phyloP scores from a whole-genome alignment of 805 yeast species.

The Candida alai region DNA sequence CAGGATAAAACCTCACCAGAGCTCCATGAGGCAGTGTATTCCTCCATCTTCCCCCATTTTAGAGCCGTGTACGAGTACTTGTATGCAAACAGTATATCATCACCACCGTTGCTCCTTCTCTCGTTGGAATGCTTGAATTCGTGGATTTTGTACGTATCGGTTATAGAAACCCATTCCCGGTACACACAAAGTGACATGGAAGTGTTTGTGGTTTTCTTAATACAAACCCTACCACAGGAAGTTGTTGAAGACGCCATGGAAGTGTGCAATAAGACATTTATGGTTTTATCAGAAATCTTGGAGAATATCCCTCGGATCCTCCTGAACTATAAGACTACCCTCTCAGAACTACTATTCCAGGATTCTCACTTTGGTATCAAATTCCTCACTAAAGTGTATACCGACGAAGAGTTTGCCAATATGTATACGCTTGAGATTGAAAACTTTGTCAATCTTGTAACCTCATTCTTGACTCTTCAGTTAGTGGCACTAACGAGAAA shows the following conservation, averaged over 20 bases:
- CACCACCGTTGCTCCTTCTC: slow-evolving; percentile 9
- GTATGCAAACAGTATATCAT: background rate
- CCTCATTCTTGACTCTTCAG: slow-evolving; percentile 46
- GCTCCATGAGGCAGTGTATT: slow-evolving; percentile 37
- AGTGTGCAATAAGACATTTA: slow-evolving; percentile 22
- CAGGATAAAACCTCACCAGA: slow-evolving; percentile 19
- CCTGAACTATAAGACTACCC: slow-evolving; percentile 22
- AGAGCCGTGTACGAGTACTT: slow-evolving; percentile 18
- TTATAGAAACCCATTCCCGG: slow-evolving; percentile 33
- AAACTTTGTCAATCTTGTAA: slow-evolving; percentile 42
- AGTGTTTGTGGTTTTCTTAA: slow-evolving; percentile 19
- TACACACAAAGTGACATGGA: slow-evolving; percentile 24
- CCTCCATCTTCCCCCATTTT: slow-evolving; percentile 26
- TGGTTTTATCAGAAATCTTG: slow-evolving; percentile 40
- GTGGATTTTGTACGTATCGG: slow-evolving; percentile 36
- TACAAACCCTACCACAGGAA: slow-evolving; percentile 13
- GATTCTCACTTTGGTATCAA: slow-evolving; percentile 40
- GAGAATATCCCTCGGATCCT: slow-evolving; percentile 45
- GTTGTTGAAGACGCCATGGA: slow-evolving; percentile 12
- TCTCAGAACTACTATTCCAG: slow-evolving; percentile 36
- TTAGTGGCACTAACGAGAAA: slow-evolving; percentile 38
- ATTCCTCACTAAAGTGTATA: slow-evolving; percentile 32
- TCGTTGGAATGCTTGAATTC: slow-evolving; percentile 27
- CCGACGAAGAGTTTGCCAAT: slow-evolving; percentile 26
- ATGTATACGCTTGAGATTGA: slow-evolving; percentile 31